Percentiles rank a stretch among this genome's conserved stretches.
Evolutionary conservation across 2,329 filamentous ascomycete genomes (phyloP).

Genomic region (Phialemonium atrogriseum): DNA sequence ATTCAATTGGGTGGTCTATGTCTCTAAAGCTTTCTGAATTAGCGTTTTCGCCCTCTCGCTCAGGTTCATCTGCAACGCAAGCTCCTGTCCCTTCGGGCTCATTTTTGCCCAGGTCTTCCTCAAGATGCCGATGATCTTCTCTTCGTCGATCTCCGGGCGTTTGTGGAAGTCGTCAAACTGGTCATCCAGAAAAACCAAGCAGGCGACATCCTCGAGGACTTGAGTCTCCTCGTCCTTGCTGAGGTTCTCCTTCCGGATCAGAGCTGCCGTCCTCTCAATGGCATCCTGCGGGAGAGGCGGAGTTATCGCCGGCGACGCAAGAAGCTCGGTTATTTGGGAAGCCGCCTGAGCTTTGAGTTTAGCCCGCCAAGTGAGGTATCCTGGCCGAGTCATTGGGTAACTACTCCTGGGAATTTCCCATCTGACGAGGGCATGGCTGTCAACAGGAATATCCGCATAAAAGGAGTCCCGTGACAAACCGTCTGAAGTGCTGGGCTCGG

Average conservation of each 20-base stretch:
- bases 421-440: slow-evolving; percentile 19
- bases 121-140: slow-evolving; percentile 65
- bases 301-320: slow-evolving; percentile 25
- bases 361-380: slow-evolving; percentile 74
- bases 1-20: too few relatives aligned
- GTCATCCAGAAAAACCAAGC: slow-evolving; percentile 79
- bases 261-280: slow-evolving; percentile 52
- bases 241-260: slow-evolving; percentile 74
- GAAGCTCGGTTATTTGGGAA: slow-evolving; percentile 45
- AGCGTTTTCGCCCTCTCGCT: slow-evolving; percentile 53
- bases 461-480: slow-evolving; percentile 29
- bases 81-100: slow-evolving; percentile 50
- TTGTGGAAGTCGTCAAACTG: slow-evolving; percentile 75
- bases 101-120: slow-evolving; percentile 73
- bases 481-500: slow-evolving; percentile 75
- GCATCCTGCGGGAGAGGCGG: slow-evolving; percentile 38
- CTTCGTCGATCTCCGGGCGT: slow-evolving; percentile 58
- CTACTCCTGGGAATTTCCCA: slow-evolving; percentile 72
- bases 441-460: slow-evolving; percentile 1
- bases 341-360: slow-evolving; percentile 62
- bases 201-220: slow-evolving; percentile 76
- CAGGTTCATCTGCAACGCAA: slow-evolving; percentile 60
- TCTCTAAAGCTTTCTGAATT: slow-evolving; percentile 54
- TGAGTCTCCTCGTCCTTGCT: slow-evolving; percentile 55
- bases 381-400: slow-evolving; percentile 66